These are phyloP conservation scores for Zea mays DNA, from an alignment of 176 grass and related monocot species.

Conservation along the genomic window DNA sequence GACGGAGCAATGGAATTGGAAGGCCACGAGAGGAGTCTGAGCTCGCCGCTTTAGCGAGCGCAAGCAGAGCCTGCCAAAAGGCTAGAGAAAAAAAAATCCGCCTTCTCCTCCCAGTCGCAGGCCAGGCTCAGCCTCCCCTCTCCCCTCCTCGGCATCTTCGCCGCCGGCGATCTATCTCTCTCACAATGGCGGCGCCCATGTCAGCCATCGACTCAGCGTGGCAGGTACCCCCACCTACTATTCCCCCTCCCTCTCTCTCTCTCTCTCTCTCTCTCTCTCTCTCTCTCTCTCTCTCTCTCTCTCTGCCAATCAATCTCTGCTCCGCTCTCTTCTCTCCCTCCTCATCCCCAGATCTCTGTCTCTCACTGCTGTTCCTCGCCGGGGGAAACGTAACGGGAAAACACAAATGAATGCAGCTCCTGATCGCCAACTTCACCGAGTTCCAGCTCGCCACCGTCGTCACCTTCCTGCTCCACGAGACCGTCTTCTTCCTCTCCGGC, in stretches of 20 bases:
- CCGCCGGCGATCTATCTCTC: not conserved
- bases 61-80: no score
- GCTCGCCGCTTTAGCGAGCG: no score
- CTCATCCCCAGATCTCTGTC: not conserved
- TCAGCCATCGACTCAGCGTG: constrained; percentile 58
- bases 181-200: constrained; percentile 30
- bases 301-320: not conserved
- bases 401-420: constrained; percentile 38
- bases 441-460: constrained; percentile 73
- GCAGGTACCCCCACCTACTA: constrained; percentile 41
- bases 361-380: not conserved
- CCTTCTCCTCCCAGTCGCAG: no score
- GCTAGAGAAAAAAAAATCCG: not conserved
- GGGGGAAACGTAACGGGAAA: no score
- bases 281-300: not conserved
- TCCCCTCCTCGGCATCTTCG: not conserved
- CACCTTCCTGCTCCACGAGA: constrained; percentile 77
- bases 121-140: no score
- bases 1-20: no score
- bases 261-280: not conserved
- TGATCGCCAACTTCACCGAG: constrained; percentile 61
- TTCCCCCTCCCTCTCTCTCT: not conserved
- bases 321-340: not conserved
- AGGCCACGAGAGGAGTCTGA: no score
- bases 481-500: constrained; percentile 79